Percentiles rank a stretch among this genome's conserved stretches.
Conservation (phyloP, 1,139 yeast species). For the Candida sojae region DNA sequence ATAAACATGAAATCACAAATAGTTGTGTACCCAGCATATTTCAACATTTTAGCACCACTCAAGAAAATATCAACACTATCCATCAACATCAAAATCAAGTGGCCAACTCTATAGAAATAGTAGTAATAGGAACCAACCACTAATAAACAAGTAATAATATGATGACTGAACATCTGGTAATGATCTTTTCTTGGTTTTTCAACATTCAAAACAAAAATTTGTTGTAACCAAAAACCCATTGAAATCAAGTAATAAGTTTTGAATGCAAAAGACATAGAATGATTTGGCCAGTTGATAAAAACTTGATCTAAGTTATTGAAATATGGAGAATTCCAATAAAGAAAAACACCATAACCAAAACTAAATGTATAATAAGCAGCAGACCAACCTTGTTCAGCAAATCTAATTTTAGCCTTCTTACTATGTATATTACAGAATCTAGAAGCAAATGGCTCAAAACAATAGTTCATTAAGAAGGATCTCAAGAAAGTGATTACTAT, state of each 20-base stretch:
- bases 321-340: conserved; percentile 62
- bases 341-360: conserved; percentile 57
- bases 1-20: conserved; percentile 73
- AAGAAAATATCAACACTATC: conserved; percentile 78
- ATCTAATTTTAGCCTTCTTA: conserved; percentile 59
- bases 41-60: conserved; percentile 73
- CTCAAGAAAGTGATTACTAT: conserved; percentile 60
- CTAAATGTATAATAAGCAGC: conserved; percentile 60
- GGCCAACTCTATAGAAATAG: conserved; percentile 77
- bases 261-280: conserved; percentile 45
- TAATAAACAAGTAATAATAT: conserved; percentile 72
- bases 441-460: conserved; percentile 60
- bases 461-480: conserved; percentile 57
- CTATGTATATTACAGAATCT: conserved; percentile 46
- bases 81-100: conserved; percentile 76
- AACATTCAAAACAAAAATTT: conserved; percentile 70
- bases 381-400: conserved; percentile 88
- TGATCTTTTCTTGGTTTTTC: conserved; percentile 84
- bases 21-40: conserved; percentile 62
- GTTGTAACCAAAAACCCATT: conserved; percentile 79
- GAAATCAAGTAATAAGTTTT: conserved; percentile 74
- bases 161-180: conserved; percentile 85
- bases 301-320: conserved; percentile 58
- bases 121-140: conserved; percentile 73
- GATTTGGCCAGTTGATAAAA: conserved; percentile 80